Evolutionary conservation across 352 stramenopile genomes (phyloP).

Genomic region (Peronospora farinosa): DNA sequence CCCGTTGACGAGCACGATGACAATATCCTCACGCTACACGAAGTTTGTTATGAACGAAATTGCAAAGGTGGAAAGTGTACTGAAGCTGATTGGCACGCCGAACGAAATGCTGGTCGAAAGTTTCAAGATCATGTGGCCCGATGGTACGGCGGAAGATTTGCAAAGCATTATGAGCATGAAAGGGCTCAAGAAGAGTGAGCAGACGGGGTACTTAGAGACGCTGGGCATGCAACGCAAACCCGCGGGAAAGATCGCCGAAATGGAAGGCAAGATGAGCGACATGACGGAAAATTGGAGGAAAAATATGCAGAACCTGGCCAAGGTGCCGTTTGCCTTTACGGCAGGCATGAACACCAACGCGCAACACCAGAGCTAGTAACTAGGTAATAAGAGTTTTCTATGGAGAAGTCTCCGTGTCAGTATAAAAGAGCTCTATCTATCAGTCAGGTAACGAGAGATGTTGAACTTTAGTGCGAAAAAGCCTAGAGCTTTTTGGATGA

Average conservation of each 20-base stretch:
- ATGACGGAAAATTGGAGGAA: conserved; percentile 83
- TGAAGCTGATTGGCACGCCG: conserved; percentile 97
- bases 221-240: conserved; percentile 60
- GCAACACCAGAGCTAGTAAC: conserved; percentile 19
- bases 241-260: conserved; percentile 65
- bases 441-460: not conserved
- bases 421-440: not conserved
- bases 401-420: not conserved
- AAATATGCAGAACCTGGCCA: conserved; percentile 82
- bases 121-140: conserved; percentile 94
- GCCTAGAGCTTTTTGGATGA: too few relatives aligned
- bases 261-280: conserved; percentile 84
- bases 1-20: conserved; percentile 37
- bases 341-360: conserved; percentile 31
- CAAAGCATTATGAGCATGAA: conserved; percentile 94
- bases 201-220: conserved; percentile 51
- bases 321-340: conserved; percentile 65
- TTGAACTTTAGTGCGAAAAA: not conserved
- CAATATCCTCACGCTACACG: conserved; percentile 91
- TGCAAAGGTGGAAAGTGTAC: conserved; percentile 92
- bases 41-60: conserved; percentile 97
- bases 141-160: conserved; percentile 89
- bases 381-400: not conserved
- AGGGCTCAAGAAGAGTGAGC: conserved; percentile 80
- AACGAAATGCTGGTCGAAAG: conserved; percentile 93